These are phyloP conservation scores for Aspergillus sclerotioniger DNA, from an alignment of 495 filamentous ascomycete species.

Conservation along the genomic window DNA sequence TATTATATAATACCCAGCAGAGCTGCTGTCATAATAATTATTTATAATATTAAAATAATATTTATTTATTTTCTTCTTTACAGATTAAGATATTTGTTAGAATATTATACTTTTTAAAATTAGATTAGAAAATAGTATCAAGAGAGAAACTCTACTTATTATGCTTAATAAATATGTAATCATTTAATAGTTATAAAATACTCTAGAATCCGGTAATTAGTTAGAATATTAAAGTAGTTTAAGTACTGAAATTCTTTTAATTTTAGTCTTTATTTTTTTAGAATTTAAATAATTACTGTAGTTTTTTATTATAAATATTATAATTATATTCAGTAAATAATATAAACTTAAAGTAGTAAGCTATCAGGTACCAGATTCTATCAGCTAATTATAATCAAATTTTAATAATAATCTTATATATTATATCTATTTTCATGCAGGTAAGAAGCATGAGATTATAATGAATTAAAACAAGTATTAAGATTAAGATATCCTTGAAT, in stretches of 20 bases:
- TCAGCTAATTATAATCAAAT: not conserved
- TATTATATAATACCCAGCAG: too few species aligned
- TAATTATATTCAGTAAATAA: not conserved
- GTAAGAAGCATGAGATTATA: not conserved
- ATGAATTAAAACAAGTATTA: not conserved
- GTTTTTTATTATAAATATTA: too few species aligned
- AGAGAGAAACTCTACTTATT: not conserved
- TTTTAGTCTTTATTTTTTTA: not conserved
- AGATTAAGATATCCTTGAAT: not conserved
- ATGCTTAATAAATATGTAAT: not conserved
- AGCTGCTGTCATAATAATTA: too few species aligned
- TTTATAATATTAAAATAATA: too few species aligned
- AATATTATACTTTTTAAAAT: not conserved
- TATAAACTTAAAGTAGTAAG: not conserved
- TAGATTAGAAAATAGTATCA: constrained; percentile 1
- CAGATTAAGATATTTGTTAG: constrained; percentile 1
- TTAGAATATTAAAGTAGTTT: too few species aligned
- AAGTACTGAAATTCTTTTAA: too few species aligned
- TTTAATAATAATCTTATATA: not conserved
- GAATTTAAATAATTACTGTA: not conserved
- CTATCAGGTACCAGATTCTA: not conserved
- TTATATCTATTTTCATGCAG: not conserved
- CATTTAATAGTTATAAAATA: not conserved
- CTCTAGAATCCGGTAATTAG: not conserved
- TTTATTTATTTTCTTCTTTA: too few species aligned